A percentile compares a stretch with the other conserved stretches of the same genome.
Evolutionary conservation across 2,329 filamentous ascomycete genomes (phyloP).

Genomic region (Talaromyces sp.): DNA sequence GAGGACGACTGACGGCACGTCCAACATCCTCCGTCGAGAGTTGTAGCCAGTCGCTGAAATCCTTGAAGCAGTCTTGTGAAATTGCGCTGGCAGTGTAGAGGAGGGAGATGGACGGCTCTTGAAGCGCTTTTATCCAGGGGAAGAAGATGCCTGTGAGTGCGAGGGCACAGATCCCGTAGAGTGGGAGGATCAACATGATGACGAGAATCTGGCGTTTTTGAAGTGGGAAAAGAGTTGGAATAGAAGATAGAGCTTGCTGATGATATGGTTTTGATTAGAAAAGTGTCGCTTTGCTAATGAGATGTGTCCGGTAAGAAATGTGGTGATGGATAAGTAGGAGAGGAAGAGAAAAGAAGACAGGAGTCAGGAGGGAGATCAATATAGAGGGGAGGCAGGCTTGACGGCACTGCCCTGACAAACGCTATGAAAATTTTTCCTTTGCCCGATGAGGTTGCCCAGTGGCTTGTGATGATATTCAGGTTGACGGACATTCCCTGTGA

Average conservation of each 20-base stretch:
- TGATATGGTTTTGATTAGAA: not conserved
- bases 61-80: not conserved
- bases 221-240: not conserved
- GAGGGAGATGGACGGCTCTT: not conserved
- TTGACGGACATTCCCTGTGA: not conserved
- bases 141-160: not conserved
- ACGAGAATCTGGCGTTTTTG: not conserved
- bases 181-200: conserved; percentile 3
- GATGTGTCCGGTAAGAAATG: not conserved
- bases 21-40: not conserved
- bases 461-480: not conserved
- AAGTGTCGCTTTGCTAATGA: not conserved
- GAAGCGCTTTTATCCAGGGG: not conserved
- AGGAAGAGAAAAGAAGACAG: not conserved
- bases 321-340: not conserved
- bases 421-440: not conserved
- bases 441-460: not conserved
- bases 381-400: not conserved
- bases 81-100: not conserved
- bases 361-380: not conserved
- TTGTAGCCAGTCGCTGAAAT: not conserved
- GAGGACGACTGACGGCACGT: not conserved
- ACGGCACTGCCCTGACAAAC: not conserved
- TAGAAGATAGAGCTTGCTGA: not conserved
- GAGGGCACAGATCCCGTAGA: not conserved